These are phyloP conservation scores for Helicostylum pulchrum DNA, from an alignment of 192 early-diverging fungal genomes.

Conservation along the genomic window DNA sequence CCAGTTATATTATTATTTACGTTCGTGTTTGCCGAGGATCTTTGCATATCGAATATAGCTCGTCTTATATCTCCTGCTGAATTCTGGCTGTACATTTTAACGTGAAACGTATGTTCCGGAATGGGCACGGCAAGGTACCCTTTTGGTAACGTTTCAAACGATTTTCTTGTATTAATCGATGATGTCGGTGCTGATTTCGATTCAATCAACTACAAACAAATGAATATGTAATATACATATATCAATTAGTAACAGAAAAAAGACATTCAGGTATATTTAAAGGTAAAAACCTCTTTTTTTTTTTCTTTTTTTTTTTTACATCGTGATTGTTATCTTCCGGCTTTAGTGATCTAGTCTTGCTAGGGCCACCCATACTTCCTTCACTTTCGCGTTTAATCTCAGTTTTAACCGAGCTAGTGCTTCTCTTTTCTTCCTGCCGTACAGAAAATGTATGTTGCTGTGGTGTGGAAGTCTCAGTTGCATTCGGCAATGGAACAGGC, in stretches of 20 bases:
- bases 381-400: constrained; percentile 10
- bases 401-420: background rate
- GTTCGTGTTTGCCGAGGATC: background rate
- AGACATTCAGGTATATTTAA: too few species aligned
- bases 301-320: background rate
- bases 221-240: too few species aligned
- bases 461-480: background rate
- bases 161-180: constrained; percentile 1
- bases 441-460: constrained; percentile 5
- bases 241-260: background rate
- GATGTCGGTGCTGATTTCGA: too few species aligned
- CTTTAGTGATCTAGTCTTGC: too few species aligned
- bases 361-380: too few species aligned
- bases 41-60: constrained; percentile 13
- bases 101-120: constrained; percentile 8
- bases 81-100: constrained; percentile 18
- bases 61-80: constrained; percentile 10
- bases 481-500: background rate
- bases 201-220: too few species aligned
- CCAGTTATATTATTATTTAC: background rate
- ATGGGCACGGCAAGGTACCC: constrained; percentile 1
- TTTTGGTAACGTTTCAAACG: constrained; percentile 13
- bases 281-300: too few species aligned
- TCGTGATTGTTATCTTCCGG: too few species aligned
- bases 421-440: background rate